phyloP scores from a whole-genome alignment of 139 green algal genomes.

The Haematococcus sp. region DNA sequence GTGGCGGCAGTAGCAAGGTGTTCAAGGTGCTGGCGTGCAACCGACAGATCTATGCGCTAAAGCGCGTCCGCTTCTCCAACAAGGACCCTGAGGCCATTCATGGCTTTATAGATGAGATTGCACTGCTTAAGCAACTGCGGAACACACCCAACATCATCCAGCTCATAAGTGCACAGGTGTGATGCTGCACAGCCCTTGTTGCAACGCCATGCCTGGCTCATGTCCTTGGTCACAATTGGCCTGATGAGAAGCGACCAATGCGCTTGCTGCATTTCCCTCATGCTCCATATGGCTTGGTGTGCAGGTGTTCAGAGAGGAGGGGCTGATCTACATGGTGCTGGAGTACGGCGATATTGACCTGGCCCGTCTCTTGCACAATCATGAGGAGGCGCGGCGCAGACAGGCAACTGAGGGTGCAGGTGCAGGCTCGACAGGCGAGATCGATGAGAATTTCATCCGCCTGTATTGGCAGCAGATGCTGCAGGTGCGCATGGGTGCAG shows the following conservation, averaged over 20 bases:
- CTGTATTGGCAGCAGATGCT: slow-evolving; percentile 98
- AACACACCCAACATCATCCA: slow-evolving; percentile 93
- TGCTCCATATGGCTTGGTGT: background rate
- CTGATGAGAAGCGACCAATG: too few relatives aligned
- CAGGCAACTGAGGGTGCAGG: slow-evolving; percentile 27
- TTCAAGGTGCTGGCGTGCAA: slow-evolving; percentile 92
- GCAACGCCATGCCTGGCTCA: too few relatives aligned
- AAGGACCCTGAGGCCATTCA: slow-evolving; percentile 46
- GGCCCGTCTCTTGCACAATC: slow-evolving; percentile 76
- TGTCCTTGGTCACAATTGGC: background rate
- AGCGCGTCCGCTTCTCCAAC: slow-evolving; percentile 77
- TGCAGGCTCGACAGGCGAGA: slow-evolving; percentile 24
- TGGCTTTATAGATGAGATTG: slow-evolving; percentile 95
- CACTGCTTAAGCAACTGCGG: slow-evolving; percentile 76
- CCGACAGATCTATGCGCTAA: slow-evolving; percentile 92
- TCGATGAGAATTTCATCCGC: slow-evolving; percentile 95
- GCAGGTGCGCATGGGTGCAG: slow-evolving; percentile 39
- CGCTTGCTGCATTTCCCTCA: too few relatives aligned
- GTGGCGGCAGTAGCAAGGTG: slow-evolving; percentile 92
- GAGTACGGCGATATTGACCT: slow-evolving; percentile 98
- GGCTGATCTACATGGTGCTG: slow-evolving; percentile 93
- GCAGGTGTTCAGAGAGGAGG: slow-evolving; percentile 65
- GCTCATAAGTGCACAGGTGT: slow-evolving; percentile 78
- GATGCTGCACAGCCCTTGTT: too few relatives aligned
- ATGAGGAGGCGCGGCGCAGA: slow-evolving; percentile 47